phyloP scores from a whole-genome alignment of 2,329 filamentous ascomycete species.

The Colletotrichum noveboracense region DNA sequence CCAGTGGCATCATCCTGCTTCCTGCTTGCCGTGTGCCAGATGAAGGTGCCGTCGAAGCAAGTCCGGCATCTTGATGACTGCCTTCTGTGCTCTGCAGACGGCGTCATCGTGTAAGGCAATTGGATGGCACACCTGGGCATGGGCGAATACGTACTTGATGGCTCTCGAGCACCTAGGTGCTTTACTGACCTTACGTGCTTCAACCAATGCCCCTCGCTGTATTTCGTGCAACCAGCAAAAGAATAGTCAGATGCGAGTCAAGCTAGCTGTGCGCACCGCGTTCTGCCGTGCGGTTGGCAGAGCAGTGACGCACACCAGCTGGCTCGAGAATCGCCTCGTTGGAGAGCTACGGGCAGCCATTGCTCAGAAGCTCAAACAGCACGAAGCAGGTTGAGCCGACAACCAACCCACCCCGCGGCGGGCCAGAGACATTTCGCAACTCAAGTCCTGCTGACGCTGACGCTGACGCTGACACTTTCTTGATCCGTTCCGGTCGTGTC shows the following conservation, averaged over 20 bases:
- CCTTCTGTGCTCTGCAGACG: neutral
- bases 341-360: neutral
- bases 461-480: neutral
- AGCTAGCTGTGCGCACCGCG: neutral
- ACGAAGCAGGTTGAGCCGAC: neutral
- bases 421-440: neutral
- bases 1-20: neutral
- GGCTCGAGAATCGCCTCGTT: constrained; percentile 2
- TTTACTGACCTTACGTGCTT: neutral
- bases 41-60: neutral
- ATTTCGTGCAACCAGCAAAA: neutral
- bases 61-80: neutral
- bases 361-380: neutral
- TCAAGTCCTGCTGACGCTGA: neutral
- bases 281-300: constrained; percentile 5
- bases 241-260: neutral
- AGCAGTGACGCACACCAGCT: constrained; percentile 12
- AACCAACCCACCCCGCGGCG: neutral
- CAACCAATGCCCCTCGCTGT: neutral
- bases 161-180: neutral
- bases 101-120: neutral
- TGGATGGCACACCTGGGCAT: neutral
- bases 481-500: neutral
- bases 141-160: neutral
- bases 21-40: neutral